Evolutionary conservation across 768 basidiomycete species (phyloP), one percentile per base, ranked within the genome.

Genomic region (Boletus eberwhitei): DNA sequence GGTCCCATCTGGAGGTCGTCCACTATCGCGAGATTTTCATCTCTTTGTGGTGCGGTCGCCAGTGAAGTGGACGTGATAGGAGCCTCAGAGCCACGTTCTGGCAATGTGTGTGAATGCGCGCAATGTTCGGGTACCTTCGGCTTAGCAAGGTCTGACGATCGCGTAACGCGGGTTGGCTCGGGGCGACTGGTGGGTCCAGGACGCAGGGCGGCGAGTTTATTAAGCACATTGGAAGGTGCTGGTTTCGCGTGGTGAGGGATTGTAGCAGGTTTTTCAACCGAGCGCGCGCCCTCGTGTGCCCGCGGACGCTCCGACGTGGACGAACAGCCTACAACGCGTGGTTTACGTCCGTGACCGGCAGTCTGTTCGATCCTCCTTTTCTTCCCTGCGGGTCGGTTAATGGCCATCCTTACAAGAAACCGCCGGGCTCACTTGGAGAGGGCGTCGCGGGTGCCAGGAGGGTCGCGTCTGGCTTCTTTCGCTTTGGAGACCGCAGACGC

Each of bases 1-100:
- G 95, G 93, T 0, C 95, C 95, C 43, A 84, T 77, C 58, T 83
- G 72, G 14, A 99, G 76, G 29, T 87, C 82, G 59, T 97, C 89
- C 8, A 95, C 70, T 17, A 98, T 70, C 0, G 83, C 80, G 40
- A 93, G 77, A 37, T 75, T 68, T 21, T 88, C 86, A 59, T 90
- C 88, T 35, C 81, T 69, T 48, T 61, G 57, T 19, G 63, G 55
- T 9, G 40, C 53, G n/a, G 17, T 24, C 14, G 19, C 50, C 16
- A 32, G 39, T 16, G 45, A 53, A 8, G 59, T 55, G 3, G 60
- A 50, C n/a, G 50, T 22, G 29, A 48, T 24, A 17, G 49, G 42
- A 21, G 43, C 8, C 21, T 51, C 57, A 2, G 48, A 35, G 24
- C 45, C 55, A 54, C 45, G 42, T 56, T 59, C 59, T 37, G 51